phyloP scores from a whole-genome alignment of 106 monocot genomes.

The Posidonia australis region DNA sequence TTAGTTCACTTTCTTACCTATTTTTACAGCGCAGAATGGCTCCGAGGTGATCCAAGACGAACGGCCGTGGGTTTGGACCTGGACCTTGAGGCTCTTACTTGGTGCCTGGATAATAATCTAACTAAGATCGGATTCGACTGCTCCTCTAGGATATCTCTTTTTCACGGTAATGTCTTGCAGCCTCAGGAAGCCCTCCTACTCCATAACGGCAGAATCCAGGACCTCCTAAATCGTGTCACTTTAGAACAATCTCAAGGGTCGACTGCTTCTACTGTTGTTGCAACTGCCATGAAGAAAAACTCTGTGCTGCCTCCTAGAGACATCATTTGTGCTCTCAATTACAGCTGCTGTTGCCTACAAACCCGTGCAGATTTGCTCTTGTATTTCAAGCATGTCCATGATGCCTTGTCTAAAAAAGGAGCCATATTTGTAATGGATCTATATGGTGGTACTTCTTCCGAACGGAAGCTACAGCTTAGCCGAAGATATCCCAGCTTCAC shows the following conservation, averaged over 20 bases:
- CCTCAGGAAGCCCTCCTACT: constrained; percentile 43
- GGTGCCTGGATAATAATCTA: constrained; percentile 75
- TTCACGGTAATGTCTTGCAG: constrained; percentile 85
- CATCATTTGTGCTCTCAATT: constrained; percentile 91
- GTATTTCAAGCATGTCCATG: constrained; percentile 63
- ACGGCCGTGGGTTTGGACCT: constrained; percentile 82
- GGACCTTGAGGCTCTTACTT: constrained; percentile 71
- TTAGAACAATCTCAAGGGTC: too few species aligned
- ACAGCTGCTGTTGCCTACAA: constrained; percentile 96
- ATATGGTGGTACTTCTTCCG: constrained; percentile 91
- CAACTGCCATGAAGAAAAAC: constrained; percentile 20
- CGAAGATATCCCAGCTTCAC: constrained; percentile 69
- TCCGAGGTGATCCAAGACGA: constrained; percentile 55
- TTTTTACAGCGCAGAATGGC: constrained; percentile 59
- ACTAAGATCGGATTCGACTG: constrained; percentile 49
- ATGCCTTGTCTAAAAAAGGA: constrained; percentile 52
- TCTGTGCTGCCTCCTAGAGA: constrained; percentile 47
- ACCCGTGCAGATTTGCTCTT: constrained; percentile 53
- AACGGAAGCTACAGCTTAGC: constrained; percentile 59
- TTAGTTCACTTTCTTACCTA: neutral
- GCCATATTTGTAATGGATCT: constrained; percentile 97
- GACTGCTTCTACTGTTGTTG: too few species aligned
- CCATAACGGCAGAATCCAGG: neutral
- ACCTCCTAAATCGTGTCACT: too few species aligned
- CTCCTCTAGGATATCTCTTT: constrained; percentile 64